These are phyloP conservation scores for Vitellaria paradoxa DNA, from an alignment of 179 eudicot species.

Conservation along the genomic window DNA sequence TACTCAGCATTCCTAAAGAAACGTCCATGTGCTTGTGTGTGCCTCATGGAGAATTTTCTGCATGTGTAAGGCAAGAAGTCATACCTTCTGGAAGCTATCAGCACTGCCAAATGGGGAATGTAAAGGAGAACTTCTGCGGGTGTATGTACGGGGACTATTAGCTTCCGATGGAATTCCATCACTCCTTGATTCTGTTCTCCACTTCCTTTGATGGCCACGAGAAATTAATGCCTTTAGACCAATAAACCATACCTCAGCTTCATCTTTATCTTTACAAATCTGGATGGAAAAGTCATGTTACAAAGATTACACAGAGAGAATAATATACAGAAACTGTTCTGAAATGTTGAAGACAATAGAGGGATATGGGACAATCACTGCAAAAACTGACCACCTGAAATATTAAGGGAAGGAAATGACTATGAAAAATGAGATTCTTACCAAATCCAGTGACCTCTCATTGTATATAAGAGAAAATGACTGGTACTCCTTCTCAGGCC, in stretches of 20 bases:
- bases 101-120: conserved; percentile 78
- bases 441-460: conserved; percentile 96
- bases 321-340: not conserved
- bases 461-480: conserved; percentile 90
- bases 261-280: conserved; percentile 99
- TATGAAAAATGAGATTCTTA: conserved; percentile 28
- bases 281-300: conserved; percentile 25
- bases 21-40: not conserved
- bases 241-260: conserved; percentile 99
- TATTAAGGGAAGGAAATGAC: not conserved
- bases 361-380: not conserved
- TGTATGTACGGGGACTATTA: conserved; percentile 92
- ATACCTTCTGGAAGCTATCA: conserved; percentile 79
- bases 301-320: not conserved
- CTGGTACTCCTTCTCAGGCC: conserved; percentile 99
- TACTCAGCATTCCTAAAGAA: conserved; percentile 8
- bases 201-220: conserved; percentile 81
- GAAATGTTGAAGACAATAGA: not conserved
- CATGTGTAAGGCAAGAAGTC: conserved; percentile 4
- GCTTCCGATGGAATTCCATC: conserved; percentile 96
- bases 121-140: conserved; percentile 88
- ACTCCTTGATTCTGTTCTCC: conserved; percentile 97
- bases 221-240: conserved; percentile 94
- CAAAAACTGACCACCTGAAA: not conserved
- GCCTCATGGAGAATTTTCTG: conserved; percentile 6